Percentiles rank a stretch among this genome's conserved stretches.
Evolutionary conservation across 164 flowering plant genomes (phyloP).

Genomic region (Umbellularia californica): DNA sequence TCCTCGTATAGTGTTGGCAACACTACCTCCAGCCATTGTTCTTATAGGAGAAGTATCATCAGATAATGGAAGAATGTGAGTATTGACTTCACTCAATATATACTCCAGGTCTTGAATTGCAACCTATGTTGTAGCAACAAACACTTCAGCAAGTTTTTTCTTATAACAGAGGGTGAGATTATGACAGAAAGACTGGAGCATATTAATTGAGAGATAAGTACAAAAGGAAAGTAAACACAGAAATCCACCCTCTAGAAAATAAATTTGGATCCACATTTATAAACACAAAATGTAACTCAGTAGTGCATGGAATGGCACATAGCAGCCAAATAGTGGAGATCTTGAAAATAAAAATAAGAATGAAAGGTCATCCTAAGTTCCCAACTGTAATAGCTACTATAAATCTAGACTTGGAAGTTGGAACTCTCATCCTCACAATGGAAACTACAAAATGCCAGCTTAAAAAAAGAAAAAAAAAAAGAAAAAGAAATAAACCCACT

Average conservation of each 20-base stretch:
- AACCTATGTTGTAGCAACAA: slow-evolving; percentile 41
- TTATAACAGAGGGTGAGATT: background rate
- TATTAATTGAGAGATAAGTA: too few species aligned
- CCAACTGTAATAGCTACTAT: background rate
- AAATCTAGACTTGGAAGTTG: background rate
- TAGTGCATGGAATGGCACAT: background rate
- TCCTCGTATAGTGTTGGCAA: slow-evolving; percentile 90
- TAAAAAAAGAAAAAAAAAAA: too few species aligned
- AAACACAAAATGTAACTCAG: background rate
- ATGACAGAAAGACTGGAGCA: background rate
- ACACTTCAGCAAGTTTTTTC: background rate
- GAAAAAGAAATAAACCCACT: too few species aligned
- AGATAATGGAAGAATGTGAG: slow-evolving; percentile 41
- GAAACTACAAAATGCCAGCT: too few species aligned
- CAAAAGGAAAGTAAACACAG: too few species aligned
- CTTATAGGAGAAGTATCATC: slow-evolving; percentile 43
- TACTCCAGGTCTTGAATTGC: slow-evolving; percentile 62
- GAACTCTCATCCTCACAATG: background rate
- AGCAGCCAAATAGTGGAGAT: background rate
- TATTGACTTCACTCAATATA: slow-evolving; percentile 53
- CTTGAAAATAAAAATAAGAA: background rate
- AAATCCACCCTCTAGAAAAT: too few species aligned
- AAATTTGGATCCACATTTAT: too few species aligned
- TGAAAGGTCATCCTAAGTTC: background rate
- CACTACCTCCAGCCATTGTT: slow-evolving; percentile 93